Evolutionary conservation across 208 protist species (phyloP), one percentile per base, ranked within the genome.

Genomic region (Leishmania guyanensis): DNA sequence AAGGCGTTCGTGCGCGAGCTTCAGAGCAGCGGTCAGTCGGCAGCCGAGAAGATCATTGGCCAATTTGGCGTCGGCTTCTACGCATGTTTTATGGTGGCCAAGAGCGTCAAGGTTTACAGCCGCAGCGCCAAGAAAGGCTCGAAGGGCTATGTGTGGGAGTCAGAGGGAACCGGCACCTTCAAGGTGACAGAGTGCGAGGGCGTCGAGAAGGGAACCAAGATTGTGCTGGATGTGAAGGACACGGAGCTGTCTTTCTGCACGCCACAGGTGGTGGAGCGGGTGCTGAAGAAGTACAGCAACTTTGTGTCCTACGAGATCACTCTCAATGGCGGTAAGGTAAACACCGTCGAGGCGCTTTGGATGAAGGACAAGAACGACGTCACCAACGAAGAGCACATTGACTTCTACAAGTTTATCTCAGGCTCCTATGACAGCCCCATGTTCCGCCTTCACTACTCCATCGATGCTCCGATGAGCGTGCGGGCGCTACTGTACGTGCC

Each of bases 41-140:
- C 92, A 2, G 95, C 93, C 53, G 94, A 97, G 81, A 96, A 94
- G 83, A 98, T 98, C 73, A 98, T 98, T 81, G 96, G 98, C 78
- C 98, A 99, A 93, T 99, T 99, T 86, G 98, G 98, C 86, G 98
- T 99, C 56, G 98, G 99, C 79, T 99, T 99, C 88, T 99, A 99
- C 84, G 92, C 95, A 1, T 92, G 89, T 73, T 99, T 99, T 86
- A 99, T 99, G 97, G 98, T 99, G 29, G 94, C 98, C n/a, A 95
- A 99, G 72, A 87, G 91, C 39, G 97, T 99, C 22, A 95, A 90
- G 58, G 97, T 99, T 12, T 99, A 97, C 90, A 95, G 95, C 17
- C 89, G 95, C 66, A 97, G 90, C 70, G 91, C 91, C 73, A 93
- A 96, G 76, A 93, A 96, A 71, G 95, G 86, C 33, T 86, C 86